Evolutionary conservation across 164 flowering plant genomes (phyloP), one percentile per base, ranked within the genome.

Genomic region (Aristolochia contorta): DNA sequence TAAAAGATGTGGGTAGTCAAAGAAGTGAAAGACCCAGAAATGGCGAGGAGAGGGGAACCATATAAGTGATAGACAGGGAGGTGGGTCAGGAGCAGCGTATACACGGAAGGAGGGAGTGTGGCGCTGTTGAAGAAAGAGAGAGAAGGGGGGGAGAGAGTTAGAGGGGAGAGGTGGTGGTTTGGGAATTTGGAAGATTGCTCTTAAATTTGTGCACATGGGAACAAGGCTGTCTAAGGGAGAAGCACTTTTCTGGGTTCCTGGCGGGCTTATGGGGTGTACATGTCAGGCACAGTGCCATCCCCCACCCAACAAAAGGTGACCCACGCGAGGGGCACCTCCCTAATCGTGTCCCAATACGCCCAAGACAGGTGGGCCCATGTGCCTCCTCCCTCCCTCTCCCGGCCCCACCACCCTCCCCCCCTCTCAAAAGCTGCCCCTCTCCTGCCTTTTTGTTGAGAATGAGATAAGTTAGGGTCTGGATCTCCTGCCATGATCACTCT

Each of bases 171-270:
- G 68, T 71, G 64, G 71, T 70, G 77, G 79, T 78, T 81, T 70
- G 81, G 71, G 69, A 66, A 61, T 79, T 82, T 82, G 87, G 85
- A 78, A 79, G 77, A 80, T 77, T 77, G 80, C 85, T 71, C 82
- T 86, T 79, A 74, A 86, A 79, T 78, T 71, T 55, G 79, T 16
- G 74, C 93, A 86, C 89, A 86, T 86, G 89, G 93, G 78, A 86
- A 80, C 82, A 84, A 79, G 65, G 84, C 71, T 80, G 87, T 79
- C 85, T 68, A 79, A 71, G 67, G 71, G 64, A 69, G 79, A 77
- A 77, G 66, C 71, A 60, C 60, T 70, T 64, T 53, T 72, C 67
- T 75, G 77, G 76, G 80, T 53, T 71, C 72, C 62, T 60, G 78
- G 83, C 72, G 81, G 84, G 84, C 47, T 32, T 27, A 56, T 56